Conservation (phyloP, 495 filamentous ascomycete genomes). For the Penicillium verhagenii region DNA sequence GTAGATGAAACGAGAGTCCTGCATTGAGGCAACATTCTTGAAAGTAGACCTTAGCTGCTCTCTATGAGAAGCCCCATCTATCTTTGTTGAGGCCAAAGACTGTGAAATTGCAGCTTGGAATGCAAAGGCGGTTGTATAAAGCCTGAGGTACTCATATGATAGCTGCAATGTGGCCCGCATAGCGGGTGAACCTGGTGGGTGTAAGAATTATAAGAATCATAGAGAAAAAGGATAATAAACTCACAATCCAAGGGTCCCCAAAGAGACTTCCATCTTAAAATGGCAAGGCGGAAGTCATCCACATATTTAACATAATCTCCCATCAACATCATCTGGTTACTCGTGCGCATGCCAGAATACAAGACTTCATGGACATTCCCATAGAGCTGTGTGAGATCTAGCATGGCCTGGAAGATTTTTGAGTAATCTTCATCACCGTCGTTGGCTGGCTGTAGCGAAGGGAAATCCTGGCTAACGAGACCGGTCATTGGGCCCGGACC, state of each 20-base stretch:
- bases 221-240: slow-evolving; percentile 5
- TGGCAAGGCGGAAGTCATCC: slow-evolving; percentile 62
- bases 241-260: slow-evolving; percentile 60
- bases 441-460: slow-evolving; percentile 51
- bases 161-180: slow-evolving; percentile 58
- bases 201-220: slow-evolving; percentile 11
- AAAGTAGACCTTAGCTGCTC: slow-evolving; percentile 48
- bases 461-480: slow-evolving; percentile 59
- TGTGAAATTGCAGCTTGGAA: slow-evolving; percentile 66
- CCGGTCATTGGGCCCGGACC: slow-evolving; percentile 63
- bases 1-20: slow-evolving; percentile 62
- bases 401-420: slow-evolving; percentile 59
- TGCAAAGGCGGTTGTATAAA: slow-evolving; percentile 67
- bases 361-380: slow-evolving; percentile 65
- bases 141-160: slow-evolving; percentile 61
- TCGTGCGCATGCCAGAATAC: slow-evolving; percentile 62
- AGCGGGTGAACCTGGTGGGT: slow-evolving; percentile 48
- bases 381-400: slow-evolving; percentile 66
- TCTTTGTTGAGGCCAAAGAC: slow-evolving; percentile 47
- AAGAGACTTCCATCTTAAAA: slow-evolving; percentile 60
- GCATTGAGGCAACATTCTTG: slow-evolving; percentile 54
- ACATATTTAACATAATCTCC: slow-evolving; percentile 67
- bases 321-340: slow-evolving; percentile 63
- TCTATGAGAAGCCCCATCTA: slow-evolving; percentile 34
- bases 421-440: slow-evolving; percentile 61